A percentile compares a stretch with the other conserved stretches of the same genome.
These are phyloP conservation scores for Brassica carinata DNA, from an alignment of 345 rosid genomes.

Conservation along the genomic window DNA sequence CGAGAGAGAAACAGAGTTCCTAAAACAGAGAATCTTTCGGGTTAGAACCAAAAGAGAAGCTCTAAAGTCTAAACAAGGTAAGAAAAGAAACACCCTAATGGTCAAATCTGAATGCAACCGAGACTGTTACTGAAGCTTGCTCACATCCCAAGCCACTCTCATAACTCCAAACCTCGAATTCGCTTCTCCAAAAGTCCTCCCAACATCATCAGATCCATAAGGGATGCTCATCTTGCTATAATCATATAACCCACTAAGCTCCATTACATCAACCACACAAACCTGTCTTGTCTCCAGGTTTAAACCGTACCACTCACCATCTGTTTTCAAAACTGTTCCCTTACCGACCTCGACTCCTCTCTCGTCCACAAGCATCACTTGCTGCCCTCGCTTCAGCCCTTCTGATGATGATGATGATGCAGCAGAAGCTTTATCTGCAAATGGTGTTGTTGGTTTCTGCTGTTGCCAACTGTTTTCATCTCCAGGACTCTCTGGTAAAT, in stretches of 20 bases:
- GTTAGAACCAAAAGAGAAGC: too few species aligned
- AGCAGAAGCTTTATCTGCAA: conserved; percentile 1
- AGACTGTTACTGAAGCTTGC: background rate
- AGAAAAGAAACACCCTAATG: too few species aligned
- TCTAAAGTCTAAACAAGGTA: too few species aligned
- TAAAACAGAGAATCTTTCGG: too few species aligned
- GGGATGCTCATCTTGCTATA: conserved; percentile 49
- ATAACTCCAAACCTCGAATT: conserved; percentile 53
- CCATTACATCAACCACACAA: conserved; percentile 66
- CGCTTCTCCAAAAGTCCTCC: conserved; percentile 66
- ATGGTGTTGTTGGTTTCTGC: conserved; percentile 33
- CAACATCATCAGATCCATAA: conserved; percentile 71
- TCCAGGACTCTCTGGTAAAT: conserved; percentile 60
- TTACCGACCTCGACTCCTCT: conserved; percentile 59
- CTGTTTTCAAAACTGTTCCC: conserved; percentile 57
- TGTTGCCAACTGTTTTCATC: conserved; percentile 46
- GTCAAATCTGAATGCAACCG: too few species aligned
- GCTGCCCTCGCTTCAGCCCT: conserved; percentile 51
- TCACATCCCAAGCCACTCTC: conserved; percentile 77
- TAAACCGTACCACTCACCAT: conserved; percentile 70
- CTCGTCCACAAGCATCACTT: conserved; percentile 54
- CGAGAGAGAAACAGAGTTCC: too few species aligned
- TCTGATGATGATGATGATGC: conserved; percentile 1
- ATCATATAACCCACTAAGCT: conserved; percentile 49
- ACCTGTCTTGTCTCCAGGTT: conserved; percentile 57